Percentiles rank a stretch among this genome's conserved stretches.
These are phyloP conservation scores for Fonsecaea multimorphosa DNA, from an alignment of 2,329 filamentous ascomycete genomes.

Conservation along the genomic window DNA sequence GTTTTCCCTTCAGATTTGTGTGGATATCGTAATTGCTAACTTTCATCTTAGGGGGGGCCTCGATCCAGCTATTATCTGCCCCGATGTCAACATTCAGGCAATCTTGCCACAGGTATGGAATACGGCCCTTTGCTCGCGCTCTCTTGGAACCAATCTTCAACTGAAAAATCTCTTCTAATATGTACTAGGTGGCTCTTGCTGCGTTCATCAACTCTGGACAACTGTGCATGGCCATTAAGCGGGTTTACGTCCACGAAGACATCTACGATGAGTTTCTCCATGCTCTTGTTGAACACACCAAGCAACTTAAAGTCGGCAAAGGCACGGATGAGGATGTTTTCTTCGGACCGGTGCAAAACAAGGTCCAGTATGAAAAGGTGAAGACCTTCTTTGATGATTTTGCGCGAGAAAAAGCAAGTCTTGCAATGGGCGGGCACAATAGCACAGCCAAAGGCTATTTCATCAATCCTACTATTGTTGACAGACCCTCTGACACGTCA, in stretches of 20 bases:
- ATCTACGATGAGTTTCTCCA: conserved; percentile 58
- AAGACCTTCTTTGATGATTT: background rate
- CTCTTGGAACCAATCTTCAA: too few species aligned
- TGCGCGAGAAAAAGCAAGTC: background rate
- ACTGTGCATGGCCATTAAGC: conserved; percentile 60
- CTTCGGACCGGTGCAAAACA: conserved; percentile 1
- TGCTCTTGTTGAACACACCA: conserved; percentile 49
- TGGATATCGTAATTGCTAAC: background rate
- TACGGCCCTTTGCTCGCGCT: too few species aligned
- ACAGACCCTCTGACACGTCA: background rate
- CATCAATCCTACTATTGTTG: background rate
- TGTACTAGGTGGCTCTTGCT: conserved; percentile 41
- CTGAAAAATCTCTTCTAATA: too few species aligned
- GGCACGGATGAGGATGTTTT: background rate
- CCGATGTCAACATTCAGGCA: background rate
- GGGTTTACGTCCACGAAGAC: conserved; percentile 62
- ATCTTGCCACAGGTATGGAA: background rate
- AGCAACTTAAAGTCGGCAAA: background rate
- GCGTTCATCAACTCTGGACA: conserved; percentile 66
- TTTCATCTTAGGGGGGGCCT: background rate
- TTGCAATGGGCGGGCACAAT: background rate
- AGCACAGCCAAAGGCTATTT: background rate
- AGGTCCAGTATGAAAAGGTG: background rate
- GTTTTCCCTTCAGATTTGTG: background rate
- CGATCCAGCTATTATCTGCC: conserved; percentile 1